These are phyloP conservation scores for Eucalyptus paniculata DNA, from an alignment of 345 rosid genomes.

Conservation along the genomic window DNA sequence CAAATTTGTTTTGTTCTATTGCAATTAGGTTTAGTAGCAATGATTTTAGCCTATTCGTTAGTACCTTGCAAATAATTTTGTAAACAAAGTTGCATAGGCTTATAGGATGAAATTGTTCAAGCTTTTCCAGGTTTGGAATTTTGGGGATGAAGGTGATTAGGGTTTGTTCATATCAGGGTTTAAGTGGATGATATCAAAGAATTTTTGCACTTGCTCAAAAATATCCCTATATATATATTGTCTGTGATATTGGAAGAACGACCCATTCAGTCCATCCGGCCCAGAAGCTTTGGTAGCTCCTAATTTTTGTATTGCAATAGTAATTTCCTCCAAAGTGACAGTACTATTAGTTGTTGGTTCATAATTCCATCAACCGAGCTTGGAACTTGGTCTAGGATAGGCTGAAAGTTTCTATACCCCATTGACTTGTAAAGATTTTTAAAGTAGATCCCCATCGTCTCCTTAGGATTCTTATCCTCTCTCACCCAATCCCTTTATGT, in stretches of 20 bases:
- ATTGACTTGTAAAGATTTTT: rapidly evolving
- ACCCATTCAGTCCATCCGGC: rapidly evolving
- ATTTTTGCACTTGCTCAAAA: rapidly evolving
- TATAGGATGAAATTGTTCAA: background rate
- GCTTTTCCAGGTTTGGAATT: background rate
- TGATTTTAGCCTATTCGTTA: rapidly evolving
- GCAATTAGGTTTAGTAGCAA: too few relatives aligned
- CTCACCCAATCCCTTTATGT: rapidly evolving
- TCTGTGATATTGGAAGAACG: rapidly evolving
- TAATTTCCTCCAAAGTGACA: too few relatives aligned
- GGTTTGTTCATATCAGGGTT: rapidly evolving
- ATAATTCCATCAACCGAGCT: background rate
- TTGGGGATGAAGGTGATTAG: background rate
- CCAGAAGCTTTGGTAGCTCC: too few relatives aligned
- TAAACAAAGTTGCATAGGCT: background rate
- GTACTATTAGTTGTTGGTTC: rapidly evolving
- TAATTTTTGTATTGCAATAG: rapidly evolving
- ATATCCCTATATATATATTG: rapidly evolving
- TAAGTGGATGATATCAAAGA: too few relatives aligned
- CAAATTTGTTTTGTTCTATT: rapidly evolving
- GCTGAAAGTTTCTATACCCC: rapidly evolving
- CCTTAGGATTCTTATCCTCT: background rate
- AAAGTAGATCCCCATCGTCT: background rate
- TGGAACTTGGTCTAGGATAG: background rate
- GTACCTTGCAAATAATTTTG: background rate